A percentile compares a stretch with the other conserved stretches of the same genome.
Evolutionary conservation across 2,329 filamentous ascomycete species (phyloP).

Genomic region (Sphaerulina vaccinii): DNA sequence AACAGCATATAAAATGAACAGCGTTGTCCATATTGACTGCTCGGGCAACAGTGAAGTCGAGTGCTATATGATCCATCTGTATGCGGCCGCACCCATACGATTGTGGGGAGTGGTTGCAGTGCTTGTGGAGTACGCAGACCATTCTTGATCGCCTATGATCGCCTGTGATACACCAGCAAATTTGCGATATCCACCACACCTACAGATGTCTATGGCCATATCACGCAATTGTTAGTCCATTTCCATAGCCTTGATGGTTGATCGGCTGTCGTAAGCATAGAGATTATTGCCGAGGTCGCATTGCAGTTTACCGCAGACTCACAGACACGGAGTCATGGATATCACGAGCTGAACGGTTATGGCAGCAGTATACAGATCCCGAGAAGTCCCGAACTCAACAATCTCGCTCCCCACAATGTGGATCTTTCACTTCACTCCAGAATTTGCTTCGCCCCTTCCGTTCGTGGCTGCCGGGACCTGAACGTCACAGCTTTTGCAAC

Average conservation of each 20-base stretch:
- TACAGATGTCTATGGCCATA: no score
- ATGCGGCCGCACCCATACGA: neutral
- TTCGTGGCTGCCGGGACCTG: neutral
- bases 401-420: conserved; percentile 5
- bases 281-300: no score
- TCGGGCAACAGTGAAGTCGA: no score
- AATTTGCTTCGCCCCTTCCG: neutral
- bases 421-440: conserved; percentile 3
- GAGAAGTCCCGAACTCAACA: conserved; percentile 6
- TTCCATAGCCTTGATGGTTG: no score
- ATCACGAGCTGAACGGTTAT: neutral
- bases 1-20: no score
- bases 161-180: neutral
- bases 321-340: neutral
- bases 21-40: neutral
- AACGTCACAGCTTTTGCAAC: neutral
- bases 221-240: no score
- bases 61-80: no score
- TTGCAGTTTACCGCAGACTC: neutral
- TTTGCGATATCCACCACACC: no score
- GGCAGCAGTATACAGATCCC: neutral
- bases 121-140: neutral
- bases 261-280: no score
- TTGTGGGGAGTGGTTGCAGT: neutral
- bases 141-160: neutral